Percentiles rank a stretch among this genome's conserved stretches.
These are phyloP conservation scores for Rhizoctonia solani DNA, from an alignment of 1,284 basidiomycete genomes.

Conservation along the genomic window DNA sequence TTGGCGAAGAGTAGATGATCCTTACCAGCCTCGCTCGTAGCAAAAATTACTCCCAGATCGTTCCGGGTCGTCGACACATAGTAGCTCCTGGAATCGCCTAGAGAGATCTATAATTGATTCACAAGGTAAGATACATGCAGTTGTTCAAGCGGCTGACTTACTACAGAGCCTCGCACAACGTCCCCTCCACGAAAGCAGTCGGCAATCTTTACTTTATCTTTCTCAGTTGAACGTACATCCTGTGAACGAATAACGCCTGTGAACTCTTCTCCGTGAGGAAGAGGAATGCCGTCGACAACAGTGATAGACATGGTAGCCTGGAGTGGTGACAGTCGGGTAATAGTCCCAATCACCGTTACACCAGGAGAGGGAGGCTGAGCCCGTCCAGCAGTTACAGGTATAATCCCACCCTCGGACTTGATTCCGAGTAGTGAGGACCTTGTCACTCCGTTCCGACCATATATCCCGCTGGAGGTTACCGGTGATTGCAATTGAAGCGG, in stretches of 20 bases:
- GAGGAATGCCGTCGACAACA: constrained; percentile 87
- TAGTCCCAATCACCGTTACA: constrained; percentile 74
- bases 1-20: constrained; percentile 25
- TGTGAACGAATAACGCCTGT: constrained; percentile 88
- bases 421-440: constrained; percentile 76
- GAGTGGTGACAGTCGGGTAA: constrained; percentile 84
- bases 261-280: constrained; percentile 90
- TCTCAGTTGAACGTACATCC: constrained; percentile 91
- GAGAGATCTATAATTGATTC: constrained; percentile 66
- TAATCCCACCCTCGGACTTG: not conserved
- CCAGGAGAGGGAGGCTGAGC: constrained; percentile 72
- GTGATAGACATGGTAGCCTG: constrained; percentile 89
- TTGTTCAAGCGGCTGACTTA: constrained; percentile 62
- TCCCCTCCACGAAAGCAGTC: constrained; percentile 97
- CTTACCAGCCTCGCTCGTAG: constrained; percentile 77
- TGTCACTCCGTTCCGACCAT: constrained; percentile 64
- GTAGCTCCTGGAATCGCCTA: constrained; percentile 92
- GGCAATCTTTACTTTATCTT: constrained; percentile 89
- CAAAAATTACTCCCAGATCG: constrained; percentile 90
- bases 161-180: constrained; percentile 90
- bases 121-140: not conserved
- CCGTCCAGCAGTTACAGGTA: constrained; percentile 43
- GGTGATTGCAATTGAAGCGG: constrained; percentile 66
- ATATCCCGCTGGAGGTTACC: constrained; percentile 77
- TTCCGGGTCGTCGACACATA: constrained; percentile 94